Percentiles rank a stretch among this genome's conserved stretches.
These are phyloP conservation scores for Alliaria petiolata DNA, from an alignment of 345 rosid species.

Conservation along the genomic window DNA sequence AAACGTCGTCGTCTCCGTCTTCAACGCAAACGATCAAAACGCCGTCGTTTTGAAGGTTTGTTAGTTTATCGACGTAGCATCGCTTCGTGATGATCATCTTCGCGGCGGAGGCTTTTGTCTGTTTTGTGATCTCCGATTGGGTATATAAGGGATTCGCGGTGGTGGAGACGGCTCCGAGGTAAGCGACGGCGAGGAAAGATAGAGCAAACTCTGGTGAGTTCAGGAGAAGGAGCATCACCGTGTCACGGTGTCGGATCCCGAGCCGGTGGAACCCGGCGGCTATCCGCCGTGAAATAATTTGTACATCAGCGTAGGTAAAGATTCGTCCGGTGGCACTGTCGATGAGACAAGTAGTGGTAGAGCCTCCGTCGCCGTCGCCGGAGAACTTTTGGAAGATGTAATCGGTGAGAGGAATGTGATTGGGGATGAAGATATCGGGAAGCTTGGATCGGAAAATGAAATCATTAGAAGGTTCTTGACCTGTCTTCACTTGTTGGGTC, in stretches of 20 bases:
- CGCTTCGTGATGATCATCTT: too few relatives aligned
- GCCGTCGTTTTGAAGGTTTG: too few relatives aligned
- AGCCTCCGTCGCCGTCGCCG: conserved; percentile 13
- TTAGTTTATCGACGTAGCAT: too few relatives aligned
- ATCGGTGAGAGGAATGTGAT: conserved; percentile 62
- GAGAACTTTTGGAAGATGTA: conserved; percentile 67
- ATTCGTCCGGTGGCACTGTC: conserved; percentile 56
- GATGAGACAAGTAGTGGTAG: conserved; percentile 49
- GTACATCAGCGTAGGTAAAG: conserved; percentile 63
- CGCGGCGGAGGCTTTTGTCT: too few relatives aligned
- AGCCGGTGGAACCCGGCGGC: conserved; percentile 58
- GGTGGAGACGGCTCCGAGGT: conserved; percentile 57
- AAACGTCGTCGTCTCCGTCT: too few relatives aligned
- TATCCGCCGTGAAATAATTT: conserved; percentile 43
- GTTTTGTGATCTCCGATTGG: too few relatives aligned
- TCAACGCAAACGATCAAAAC: too few relatives aligned
- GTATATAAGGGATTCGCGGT: conserved; percentile 67
- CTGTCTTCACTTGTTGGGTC: conserved; percentile 17
- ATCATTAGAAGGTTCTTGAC: conserved; percentile 10
- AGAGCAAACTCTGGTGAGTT: conserved; percentile 71
- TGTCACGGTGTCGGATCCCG: conserved; percentile 63
- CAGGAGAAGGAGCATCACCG: conserved; percentile 69
- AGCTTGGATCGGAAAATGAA: conserved; percentile 74
- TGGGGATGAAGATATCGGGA: conserved; percentile 70
- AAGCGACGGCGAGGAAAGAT: conserved; percentile 64